These are phyloP conservation scores for Anthracocystis setariae DNA, from an alignment of 1,284 basidiomycete species.

Conservation along the genomic window DNA sequence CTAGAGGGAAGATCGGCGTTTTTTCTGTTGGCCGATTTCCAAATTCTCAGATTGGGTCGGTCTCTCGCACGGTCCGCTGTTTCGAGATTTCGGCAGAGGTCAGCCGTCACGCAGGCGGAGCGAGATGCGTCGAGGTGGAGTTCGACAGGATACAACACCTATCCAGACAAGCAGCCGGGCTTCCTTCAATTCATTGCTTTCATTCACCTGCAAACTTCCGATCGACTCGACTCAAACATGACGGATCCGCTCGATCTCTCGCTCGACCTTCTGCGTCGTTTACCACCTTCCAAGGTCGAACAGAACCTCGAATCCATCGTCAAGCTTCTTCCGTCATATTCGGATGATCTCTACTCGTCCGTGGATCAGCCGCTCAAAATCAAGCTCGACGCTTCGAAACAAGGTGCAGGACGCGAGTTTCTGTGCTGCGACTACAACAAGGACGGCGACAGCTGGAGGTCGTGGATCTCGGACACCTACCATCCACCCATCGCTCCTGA, in stretches of 20 bases:
- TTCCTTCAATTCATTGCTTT: neutral
- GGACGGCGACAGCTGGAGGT: slow-evolving; percentile 93
- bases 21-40: neutral
- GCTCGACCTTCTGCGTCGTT: slow-evolving; percentile 91
- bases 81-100: neutral
- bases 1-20: too few relatives aligned
- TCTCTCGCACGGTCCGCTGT: slow-evolving; percentile 17
- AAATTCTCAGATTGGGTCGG: neutral
- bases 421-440: slow-evolving; percentile 97
- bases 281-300: slow-evolving; percentile 90
- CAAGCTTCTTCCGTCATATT: slow-evolving; percentile 79
- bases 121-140: slow-evolving; percentile 6
- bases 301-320: slow-evolving; percentile 86
- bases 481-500: slow-evolving; percentile 75
- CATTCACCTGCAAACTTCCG: neutral
- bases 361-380: slow-evolving; percentile 94
- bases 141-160: slow-evolving; percentile 3
- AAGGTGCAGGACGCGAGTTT: slow-evolving; percentile 78
- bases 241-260: slow-evolving; percentile 62
- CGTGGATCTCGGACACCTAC: slow-evolving; percentile 97
- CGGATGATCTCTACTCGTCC: slow-evolving; percentile 91
- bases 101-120: slow-evolving; percentile 6
- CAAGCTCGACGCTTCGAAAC: slow-evolving; percentile 78
- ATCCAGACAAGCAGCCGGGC: too few relatives aligned
- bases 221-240: slow-evolving; percentile 20